Conservation (phyloP, 2,329 filamentous ascomycete species). For the Pseudogymnoascus sp. region DNA sequence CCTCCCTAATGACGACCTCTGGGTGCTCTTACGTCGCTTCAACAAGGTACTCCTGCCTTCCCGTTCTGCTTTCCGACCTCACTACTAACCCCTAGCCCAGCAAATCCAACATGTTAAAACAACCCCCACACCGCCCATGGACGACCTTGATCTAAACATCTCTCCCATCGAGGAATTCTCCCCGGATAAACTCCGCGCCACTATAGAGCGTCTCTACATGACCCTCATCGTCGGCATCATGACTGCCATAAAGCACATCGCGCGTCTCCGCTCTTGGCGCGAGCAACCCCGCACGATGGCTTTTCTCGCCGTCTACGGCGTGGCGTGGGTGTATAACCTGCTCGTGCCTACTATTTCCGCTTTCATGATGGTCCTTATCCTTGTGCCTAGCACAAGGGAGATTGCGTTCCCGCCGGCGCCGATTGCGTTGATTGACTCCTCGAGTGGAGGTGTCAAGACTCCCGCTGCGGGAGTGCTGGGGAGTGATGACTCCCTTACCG, state of each 20-base stretch:
- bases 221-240: constrained; percentile 62
- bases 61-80: not conserved
- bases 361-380: constrained; percentile 56
- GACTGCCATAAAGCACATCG: constrained; percentile 62
- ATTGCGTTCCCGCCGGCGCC: constrained; percentile 70
- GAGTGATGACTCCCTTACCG: constrained; percentile 68
- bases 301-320: constrained; percentile 48
- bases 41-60: constrained; percentile 42
- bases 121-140: constrained; percentile 45
- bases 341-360: constrained; percentile 51
- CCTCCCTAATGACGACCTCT: constrained; percentile 54
- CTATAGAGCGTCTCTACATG: constrained; percentile 74
- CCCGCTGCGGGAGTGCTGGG: constrained; percentile 67
- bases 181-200: constrained; percentile 71
- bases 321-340: constrained; percentile 67
- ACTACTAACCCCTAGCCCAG: constrained; percentile 27
- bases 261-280: constrained; percentile 68
- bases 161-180: constrained; percentile 78
- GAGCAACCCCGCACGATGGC: constrained; percentile 59
- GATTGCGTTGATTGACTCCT: constrained; percentile 59
- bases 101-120: constrained; percentile 61
- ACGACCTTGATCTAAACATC: constrained; percentile 69
- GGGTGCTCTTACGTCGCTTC: constrained; percentile 53
- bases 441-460: constrained; percentile 67
- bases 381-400: constrained; percentile 52